Evolutionary conservation across 768 basidiomycete genomes (phyloP), one percentile per base, ranked within the genome.

Genomic region (Hericium rajendrae): DNA sequence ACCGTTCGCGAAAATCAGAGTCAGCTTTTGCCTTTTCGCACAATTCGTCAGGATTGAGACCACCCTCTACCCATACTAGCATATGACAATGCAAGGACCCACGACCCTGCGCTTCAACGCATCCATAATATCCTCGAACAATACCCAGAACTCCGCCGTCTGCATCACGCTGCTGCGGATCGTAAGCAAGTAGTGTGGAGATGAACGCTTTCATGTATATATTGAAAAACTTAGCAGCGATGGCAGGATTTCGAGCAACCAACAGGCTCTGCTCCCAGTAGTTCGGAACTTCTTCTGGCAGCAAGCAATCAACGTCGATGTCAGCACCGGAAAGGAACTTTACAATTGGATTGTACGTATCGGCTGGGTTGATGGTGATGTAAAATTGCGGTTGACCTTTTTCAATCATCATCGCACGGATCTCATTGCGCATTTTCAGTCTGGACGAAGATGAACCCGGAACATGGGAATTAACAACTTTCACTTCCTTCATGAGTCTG

Each of bases 321-420:
- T 76, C 69, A 1, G 22, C 24, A 0, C 77, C 75, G 0, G 68
- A 67, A 0, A 78, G 53, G 54, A 78, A 71, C 38, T 71, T 70
- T 0, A 80, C 69, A 1, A 80, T 1, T 1, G 76, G 76, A 62
- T 74, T 76, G 40, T 74, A 70, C 0, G 73, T 62, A 55, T 76
- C 75, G 18, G 70, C 70, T 20, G 77, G 77, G 65, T 78, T 78
- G 4, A 77, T 69, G 0, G 77, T 80, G 1, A 80, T 56, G 57
- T 67, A 80, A 28, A 78, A 74, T 20, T 61, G 70, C 4, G 75
- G 76, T 1, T 73, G 10, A 0, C 77, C 75, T 20, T 68, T 57
- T 5, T 51, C 51, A 0, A 37, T 37, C 18, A 26, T 51, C 24
- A 51, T 13, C 10, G 51, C 51, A 0, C 51, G 22, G 6, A 51